Percentiles rank a stretch among this genome's conserved stretches.
Conservation (phyloP, 768 basidiomycete genomes). For the Phylloporus scabripes region DNA sequence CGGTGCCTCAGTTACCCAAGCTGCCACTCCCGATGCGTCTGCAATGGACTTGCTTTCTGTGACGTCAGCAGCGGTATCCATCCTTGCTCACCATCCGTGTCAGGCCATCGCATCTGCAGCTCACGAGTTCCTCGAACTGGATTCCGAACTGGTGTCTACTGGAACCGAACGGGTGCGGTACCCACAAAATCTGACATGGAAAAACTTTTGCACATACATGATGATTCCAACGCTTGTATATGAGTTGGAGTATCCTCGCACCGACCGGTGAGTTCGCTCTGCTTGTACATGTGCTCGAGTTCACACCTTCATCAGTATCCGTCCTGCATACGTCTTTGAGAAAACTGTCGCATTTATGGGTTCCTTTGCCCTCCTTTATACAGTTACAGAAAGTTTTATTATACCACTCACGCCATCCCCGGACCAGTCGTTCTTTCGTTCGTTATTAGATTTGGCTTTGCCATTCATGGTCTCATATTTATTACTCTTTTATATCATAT, state of each 20-base stretch:
- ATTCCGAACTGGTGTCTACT: constrained; percentile 66
- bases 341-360: constrained; percentile 86
- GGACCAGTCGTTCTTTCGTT: constrained; percentile 67
- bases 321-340: constrained; percentile 50
- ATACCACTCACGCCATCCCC: constrained; percentile 69
- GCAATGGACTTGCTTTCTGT: constrained; percentile 8
- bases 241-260: constrained; percentile 93
- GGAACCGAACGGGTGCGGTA: constrained; percentile 67
- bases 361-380: constrained; percentile 89
- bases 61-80: constrained; percentile 32
- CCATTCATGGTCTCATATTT: constrained; percentile 94
- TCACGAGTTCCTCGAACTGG: constrained; percentile 67
- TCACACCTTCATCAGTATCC: constrained; percentile 24
- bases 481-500: constrained; percentile 80
- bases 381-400: constrained; percentile 93
- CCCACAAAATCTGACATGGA: constrained; percentile 79
- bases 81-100: constrained; percentile 61
- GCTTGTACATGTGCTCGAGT: neutral
- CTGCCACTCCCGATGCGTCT: constrained; percentile 1
- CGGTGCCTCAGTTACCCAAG: constrained; percentile 1
- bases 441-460: constrained; percentile 78
- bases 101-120: constrained; percentile 62
- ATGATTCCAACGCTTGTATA: constrained; percentile 91
- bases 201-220: constrained; percentile 81
- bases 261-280: constrained; percentile 53